Conservation (phyloP, 140 eudicot species). For the Flaveria floridana region DNA sequence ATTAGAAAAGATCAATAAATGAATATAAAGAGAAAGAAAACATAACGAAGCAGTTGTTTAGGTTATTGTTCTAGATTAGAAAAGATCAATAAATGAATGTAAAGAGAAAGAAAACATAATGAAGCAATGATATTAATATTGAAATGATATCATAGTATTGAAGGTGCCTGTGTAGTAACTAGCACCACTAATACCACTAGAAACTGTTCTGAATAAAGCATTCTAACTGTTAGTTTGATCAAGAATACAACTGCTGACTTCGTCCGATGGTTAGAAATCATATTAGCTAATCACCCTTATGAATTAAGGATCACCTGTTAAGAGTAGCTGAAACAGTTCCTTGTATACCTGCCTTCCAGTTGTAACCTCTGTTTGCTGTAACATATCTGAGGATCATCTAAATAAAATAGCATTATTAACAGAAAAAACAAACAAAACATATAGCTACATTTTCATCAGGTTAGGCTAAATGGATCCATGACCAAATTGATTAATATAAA, state of each 20-base stretch:
- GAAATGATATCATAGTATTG: conserved; percentile 55
- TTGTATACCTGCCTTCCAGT: conserved; percentile 97
- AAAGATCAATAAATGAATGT: too few species aligned
- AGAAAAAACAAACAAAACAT: background rate
- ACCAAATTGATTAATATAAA: background rate
- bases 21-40: too few species aligned
- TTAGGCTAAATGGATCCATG: background rate
- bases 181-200: conserved; percentile 99
- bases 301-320: conserved; percentile 58
- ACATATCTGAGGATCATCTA: conserved; percentile 36
- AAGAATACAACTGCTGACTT: background rate
- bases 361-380: conserved; percentile 93
- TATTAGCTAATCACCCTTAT: background rate
- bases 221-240: conserved; percentile 28
- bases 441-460: conserved; percentile 7
- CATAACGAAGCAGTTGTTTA: too few species aligned
- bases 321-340: conserved; percentile 99
- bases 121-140: too few species aligned
- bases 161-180: conserved; percentile 98
- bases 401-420: background rate
- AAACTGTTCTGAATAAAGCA: conserved; percentile 78
- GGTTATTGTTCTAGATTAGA: too few species aligned
- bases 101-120: too few species aligned
- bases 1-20: too few species aligned
- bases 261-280: conserved; percentile 16